Base-by-base conservation (phyloP, 2,329 filamentous ascomycete genomes). In the Graphilbum fragrans region DNA sequence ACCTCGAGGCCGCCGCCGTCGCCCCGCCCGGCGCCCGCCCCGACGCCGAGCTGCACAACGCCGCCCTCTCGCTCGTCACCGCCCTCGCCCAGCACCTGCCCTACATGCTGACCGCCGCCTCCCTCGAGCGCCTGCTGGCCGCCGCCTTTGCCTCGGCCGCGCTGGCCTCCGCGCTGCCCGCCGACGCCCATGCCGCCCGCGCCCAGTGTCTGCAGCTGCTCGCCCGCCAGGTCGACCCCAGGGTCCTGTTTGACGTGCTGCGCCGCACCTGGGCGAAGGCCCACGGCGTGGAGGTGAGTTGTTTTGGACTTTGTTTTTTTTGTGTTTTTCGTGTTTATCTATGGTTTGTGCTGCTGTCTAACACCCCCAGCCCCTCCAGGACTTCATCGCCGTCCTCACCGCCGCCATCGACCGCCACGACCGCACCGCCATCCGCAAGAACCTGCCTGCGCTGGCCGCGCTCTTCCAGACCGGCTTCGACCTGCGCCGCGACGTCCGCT, bases 81-180 rank as follows among this genome's bases (percentile, higher is more conserved):
- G 75, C 86, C 8, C 67, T 95, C 35, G 75, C 90, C 12, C 80
- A 92, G 50, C 77, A 92, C 51, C 65, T 96, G 21, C 86, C 90
- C 1, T 95, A 85, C 62, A 94, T 96, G 78, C 69, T 96, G 46
- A 86, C 86, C 11, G 76, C 75, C 2, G 69, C 73, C 5, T 80
- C 90, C 50, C 61, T 96, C 11, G 77, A 84, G 47, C 75, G 72
- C 38, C 71, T 94, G 37, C 62, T 96, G 21, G 63, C 69, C 14
- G 70, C 85, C 11, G 88, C 86, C 5, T 83, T 82, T 56, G 67
- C 69, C 38, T 92, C 86, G 37, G 79, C 84, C 16, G 70, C 70
- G 42, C 67, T 73, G 4, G 69, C 66, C 17, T 59, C 86, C 11
- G 14, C 21, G 11, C 7, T 7, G 12, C 11, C 12, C 32, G 12